Conservation (phyloP, 2,329 filamentous ascomycete genomes). For the Plectosphaerella plurivora region DNA sequence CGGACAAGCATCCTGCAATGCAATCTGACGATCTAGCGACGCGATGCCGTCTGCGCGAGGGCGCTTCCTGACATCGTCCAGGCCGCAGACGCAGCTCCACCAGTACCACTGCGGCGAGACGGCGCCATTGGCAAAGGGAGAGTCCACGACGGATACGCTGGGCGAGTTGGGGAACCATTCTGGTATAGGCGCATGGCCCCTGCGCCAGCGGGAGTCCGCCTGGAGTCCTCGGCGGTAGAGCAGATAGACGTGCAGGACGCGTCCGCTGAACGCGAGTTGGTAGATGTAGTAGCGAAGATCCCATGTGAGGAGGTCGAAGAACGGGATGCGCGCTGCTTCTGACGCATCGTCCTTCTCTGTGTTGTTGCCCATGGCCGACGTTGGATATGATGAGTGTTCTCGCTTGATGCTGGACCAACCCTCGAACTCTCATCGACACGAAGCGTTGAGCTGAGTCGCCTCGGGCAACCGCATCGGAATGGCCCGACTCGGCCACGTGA, state of each 20-base stretch:
- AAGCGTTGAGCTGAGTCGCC: no score
- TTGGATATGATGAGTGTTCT: no score
- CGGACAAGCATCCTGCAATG: constrained; percentile 9
- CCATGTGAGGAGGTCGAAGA: constrained; percentile 9
- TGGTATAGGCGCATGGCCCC: constrained; percentile 10
- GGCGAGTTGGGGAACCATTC: constrained; percentile 11
- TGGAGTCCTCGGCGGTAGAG: constrained; percentile 10
- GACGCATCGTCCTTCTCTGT: background rate
- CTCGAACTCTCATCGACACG: no score
- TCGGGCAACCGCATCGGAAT: no score
- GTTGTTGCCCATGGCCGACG: no score
- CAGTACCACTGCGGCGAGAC: constrained; percentile 11
- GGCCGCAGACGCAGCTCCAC: constrained; percentile 13
- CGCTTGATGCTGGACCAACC: no score
- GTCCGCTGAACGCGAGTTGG: constrained; percentile 9
- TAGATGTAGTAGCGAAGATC: constrained; percentile 12
- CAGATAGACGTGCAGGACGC: constrained; percentile 10
- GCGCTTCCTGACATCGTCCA: constrained; percentile 4
- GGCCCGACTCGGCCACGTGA: no score
- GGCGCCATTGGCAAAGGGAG: constrained; percentile 7
- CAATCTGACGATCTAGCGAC: constrained; percentile 5
- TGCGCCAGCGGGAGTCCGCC: constrained; percentile 9
- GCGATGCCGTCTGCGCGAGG: background rate
- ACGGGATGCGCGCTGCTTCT: background rate
- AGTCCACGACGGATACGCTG: constrained; percentile 9